Percentiles rank a stretch among this genome's conserved stretches.
phyloP scores from a whole-genome alignment of 1,139 yeast genomes.

The Kazachstania sp. region DNA sequence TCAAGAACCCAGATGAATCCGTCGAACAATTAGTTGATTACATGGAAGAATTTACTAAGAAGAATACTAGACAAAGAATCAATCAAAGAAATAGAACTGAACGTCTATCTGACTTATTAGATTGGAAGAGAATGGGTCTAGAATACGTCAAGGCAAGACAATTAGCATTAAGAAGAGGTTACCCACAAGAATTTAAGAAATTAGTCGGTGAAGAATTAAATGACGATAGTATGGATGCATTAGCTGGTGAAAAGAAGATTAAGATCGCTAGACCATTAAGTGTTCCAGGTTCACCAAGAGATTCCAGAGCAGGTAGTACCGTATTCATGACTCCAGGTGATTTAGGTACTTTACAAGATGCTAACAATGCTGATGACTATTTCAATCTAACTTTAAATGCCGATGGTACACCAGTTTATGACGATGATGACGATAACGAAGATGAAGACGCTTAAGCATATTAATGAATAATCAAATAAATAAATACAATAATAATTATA shows the following conservation, averaged over 20 bases:
- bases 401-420: slow-evolving; percentile 29
- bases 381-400: slow-evolving; percentile 54
- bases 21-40: slow-evolving; percentile 82
- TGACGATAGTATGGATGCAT: slow-evolving; percentile 25
- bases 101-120: slow-evolving; percentile 81
- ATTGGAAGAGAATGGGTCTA: slow-evolving; percentile 97
- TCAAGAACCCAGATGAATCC: slow-evolving; percentile 88
- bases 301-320: slow-evolving; percentile 35
- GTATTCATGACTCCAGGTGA: slow-evolving; percentile 96
- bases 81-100: slow-evolving; percentile 97
- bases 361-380: slow-evolving; percentile 75
- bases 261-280: slow-evolving; percentile 87
- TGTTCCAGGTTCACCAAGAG: slow-evolving; percentile 93
- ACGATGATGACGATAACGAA: slow-evolving; percentile 32
- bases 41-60: slow-evolving; percentile 81
- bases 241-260: slow-evolving; percentile 35
- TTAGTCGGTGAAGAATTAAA: slow-evolving; percentile 32
- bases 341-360: slow-evolving; percentile 91
- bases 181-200: slow-evolving; percentile 72
- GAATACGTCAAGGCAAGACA: slow-evolving; percentile 95
- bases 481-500: background rate
- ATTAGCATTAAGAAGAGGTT: slow-evolving; percentile 84
- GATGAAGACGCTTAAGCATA: slow-evolving; percentile 9
- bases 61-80: slow-evolving; percentile 93
- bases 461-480: background rate